phyloP scores from a whole-genome alignment of 441 rosid species.

The Bocquillonia castaneifolia region DNA sequence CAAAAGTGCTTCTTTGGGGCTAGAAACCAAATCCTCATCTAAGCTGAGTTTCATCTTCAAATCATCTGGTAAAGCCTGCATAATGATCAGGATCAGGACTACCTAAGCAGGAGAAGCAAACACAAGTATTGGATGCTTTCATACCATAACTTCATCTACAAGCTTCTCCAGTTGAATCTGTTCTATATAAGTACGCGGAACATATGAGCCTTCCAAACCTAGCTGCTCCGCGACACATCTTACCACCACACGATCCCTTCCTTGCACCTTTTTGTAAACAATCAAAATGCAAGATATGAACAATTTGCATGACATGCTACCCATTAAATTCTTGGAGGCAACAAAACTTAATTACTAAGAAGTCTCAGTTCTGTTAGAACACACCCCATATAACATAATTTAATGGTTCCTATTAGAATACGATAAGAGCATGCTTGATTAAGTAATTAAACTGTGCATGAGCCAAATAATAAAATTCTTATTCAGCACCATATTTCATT shows the following conservation, averaged over 20 bases:
- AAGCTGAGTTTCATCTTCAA: constrained; percentile 73
- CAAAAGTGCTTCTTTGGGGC: constrained; percentile 74
- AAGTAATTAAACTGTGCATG: background rate
- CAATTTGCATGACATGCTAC: background rate
- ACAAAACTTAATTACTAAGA: background rate
- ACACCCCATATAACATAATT: background rate
- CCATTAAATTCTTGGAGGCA: background rate
- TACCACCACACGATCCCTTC: constrained; percentile 71
- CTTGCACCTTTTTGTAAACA: constrained; percentile 68
- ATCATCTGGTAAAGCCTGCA: constrained; percentile 89
- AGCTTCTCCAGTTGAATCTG: constrained; percentile 92
- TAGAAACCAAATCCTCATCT: constrained; percentile 72
- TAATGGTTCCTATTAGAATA: too few relatives aligned
- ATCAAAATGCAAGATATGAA: background rate
- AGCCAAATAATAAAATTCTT: background rate
- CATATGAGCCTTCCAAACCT: constrained; percentile 81
- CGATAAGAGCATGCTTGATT: background rate
- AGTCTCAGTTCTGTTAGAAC: background rate
- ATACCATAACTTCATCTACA: constrained; percentile 88
- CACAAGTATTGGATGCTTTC: constrained; percentile 26
- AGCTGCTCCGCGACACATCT: constrained; percentile 67
- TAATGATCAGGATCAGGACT: constrained; percentile 29
- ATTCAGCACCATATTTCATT: background rate
- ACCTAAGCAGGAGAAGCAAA: constrained; percentile 12
- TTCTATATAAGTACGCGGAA: constrained; percentile 90